phyloP scores from a whole-genome alignment of 2,329 filamentous ascomycete species.

The Fusarium aywerte region DNA sequence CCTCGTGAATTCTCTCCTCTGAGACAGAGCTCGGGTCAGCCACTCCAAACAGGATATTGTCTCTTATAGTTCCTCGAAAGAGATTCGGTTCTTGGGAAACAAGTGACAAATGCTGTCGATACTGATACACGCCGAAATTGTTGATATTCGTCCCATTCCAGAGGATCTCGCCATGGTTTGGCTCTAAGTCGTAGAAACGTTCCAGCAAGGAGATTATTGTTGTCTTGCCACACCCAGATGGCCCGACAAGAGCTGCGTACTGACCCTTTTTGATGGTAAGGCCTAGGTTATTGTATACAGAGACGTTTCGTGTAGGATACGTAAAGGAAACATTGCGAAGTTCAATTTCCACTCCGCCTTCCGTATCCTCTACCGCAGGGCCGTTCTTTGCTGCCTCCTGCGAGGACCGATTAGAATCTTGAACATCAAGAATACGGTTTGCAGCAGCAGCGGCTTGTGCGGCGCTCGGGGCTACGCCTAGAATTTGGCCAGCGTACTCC shows the following conservation, averaged over 20 bases:
- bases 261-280: constrained; percentile 74
- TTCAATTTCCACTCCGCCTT: constrained; percentile 66
- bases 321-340: constrained; percentile 67
- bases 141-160: constrained; percentile 71
- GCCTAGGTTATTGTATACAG: constrained; percentile 69
- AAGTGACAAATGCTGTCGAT: constrained; percentile 72
- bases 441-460: constrained; percentile 68
- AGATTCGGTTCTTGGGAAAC: constrained; percentile 80
- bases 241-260: constrained; percentile 76
- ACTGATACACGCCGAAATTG: constrained; percentile 67
- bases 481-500: constrained; percentile 58
- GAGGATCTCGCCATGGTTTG: constrained; percentile 66
- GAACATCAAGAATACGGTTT: constrained; percentile 63
- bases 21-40: constrained; percentile 59
- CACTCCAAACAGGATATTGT: constrained; percentile 76
- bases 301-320: constrained; percentile 67
- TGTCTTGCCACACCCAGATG: constrained; percentile 77
- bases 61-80: constrained; percentile 68
- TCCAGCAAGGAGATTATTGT: constrained; percentile 74
- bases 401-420: neutral
- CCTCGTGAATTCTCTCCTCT: constrained; percentile 62
- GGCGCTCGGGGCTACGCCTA: constrained; percentile 73
- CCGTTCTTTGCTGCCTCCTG: constrained; percentile 41
- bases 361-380: constrained; percentile 54
- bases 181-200: constrained; percentile 74